Conservation (phyloP, 2,329 filamentous ascomycete species). For the Colletotrichum higginsianum region DNA sequence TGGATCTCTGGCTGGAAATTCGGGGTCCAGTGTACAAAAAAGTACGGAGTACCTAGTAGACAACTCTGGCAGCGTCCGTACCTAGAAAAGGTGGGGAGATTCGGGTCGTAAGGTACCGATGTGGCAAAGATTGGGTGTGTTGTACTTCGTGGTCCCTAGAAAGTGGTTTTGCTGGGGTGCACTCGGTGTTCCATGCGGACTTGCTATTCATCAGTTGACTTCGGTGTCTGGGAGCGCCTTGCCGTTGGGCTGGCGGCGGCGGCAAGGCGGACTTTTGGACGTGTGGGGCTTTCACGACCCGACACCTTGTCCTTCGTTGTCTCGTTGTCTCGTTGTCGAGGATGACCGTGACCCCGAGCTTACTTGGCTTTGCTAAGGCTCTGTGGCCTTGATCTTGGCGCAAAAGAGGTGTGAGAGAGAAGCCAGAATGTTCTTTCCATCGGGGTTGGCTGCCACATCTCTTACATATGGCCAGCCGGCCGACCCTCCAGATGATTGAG, state of each 20-base stretch:
- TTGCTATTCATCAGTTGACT: conserved; percentile 35
- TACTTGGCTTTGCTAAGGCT: neutral
- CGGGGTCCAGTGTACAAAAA: conserved; percentile 32
- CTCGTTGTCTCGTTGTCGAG: neutral
- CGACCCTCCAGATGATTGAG: neutral
- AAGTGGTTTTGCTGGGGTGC: conserved; percentile 26
- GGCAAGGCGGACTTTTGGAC: conserved; percentile 34
- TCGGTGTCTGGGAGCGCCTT: conserved; percentile 29
- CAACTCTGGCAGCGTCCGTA: conserved; percentile 23
- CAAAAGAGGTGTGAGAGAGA: neutral
- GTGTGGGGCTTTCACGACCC: neutral
- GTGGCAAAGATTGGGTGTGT: conserved; percentile 19
- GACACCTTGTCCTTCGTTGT: conserved; percentile 2
- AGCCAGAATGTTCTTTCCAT: conserved; percentile 18
- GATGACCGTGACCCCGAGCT: conserved; percentile 8
- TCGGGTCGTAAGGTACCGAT: conserved; percentile 18
- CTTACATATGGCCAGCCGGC: conserved; percentile 6
- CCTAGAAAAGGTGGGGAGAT: conserved; percentile 13
- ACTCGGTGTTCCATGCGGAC: conserved; percentile 35
- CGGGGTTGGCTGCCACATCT: conserved; percentile 1
- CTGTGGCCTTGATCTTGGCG: neutral
- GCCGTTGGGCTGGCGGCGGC: conserved; percentile 20
- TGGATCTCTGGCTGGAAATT: conserved; percentile 37
- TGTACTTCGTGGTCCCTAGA: conserved; percentile 18
- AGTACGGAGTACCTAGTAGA: too few relatives aligned